phyloP scores from a whole-genome alignment of 345 rosid genomes.

The Populus pruinosa region DNA sequence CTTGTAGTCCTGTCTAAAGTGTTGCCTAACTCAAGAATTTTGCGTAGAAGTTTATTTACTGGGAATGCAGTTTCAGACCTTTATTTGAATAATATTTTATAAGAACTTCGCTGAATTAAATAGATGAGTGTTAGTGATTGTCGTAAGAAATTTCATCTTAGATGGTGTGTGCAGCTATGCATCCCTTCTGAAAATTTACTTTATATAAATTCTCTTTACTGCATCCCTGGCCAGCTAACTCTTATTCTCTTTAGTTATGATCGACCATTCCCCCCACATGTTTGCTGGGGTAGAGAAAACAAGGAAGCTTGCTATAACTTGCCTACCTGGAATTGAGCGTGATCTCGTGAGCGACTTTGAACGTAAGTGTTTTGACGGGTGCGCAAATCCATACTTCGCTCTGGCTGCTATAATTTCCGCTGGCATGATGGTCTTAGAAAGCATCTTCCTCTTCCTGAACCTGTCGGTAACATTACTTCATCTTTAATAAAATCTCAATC shows the following conservation, averaged over 20 bases:
- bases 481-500: too few relatives aligned
- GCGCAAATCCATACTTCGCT: conserved; percentile 80
- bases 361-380: conserved; percentile 82
- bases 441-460: conserved; percentile 64
- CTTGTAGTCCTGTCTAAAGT: too few relatives aligned
- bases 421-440: conserved; percentile 87
- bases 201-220: not conserved
- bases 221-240: not conserved
- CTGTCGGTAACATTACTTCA: conserved; percentile 51
- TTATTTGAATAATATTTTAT: too few relatives aligned
- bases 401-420: conserved; percentile 75
- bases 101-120: too few relatives aligned
- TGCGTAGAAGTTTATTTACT: too few relatives aligned
- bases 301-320: conserved; percentile 79
- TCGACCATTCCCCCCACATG: conserved; percentile 80
- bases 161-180: too few relatives aligned
- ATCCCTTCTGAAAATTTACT: not conserved
- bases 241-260: conserved; percentile 55
- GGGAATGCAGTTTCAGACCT: too few relatives aligned
- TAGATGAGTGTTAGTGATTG: too few relatives aligned
- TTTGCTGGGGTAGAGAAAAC: conserved; percentile 96
- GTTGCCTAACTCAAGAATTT: too few relatives aligned
- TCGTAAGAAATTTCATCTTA: too few relatives aligned
- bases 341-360: conserved; percentile 90
- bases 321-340: conserved; percentile 73